phyloP scores from a whole-genome alignment of 306 rosid genomes.

The Potentilla sterilis region DNA sequence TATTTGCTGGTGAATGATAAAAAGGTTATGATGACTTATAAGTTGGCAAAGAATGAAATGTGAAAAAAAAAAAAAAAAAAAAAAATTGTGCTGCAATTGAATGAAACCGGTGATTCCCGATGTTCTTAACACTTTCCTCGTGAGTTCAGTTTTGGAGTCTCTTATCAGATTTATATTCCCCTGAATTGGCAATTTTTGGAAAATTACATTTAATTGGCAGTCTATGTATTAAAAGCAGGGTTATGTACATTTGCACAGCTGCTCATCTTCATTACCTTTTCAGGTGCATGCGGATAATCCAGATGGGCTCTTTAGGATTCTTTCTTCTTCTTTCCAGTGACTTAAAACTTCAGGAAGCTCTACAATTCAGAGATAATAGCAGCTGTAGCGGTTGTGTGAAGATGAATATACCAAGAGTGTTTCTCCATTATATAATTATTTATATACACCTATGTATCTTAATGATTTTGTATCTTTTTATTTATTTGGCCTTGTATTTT shows the following conservation, averaged over 20 bases:
- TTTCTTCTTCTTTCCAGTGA: conserved; percentile 72
- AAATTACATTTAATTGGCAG: background rate
- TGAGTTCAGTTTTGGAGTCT: background rate
- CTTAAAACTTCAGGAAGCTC: conserved; percentile 32
- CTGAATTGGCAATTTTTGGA: background rate
- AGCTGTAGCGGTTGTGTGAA: background rate
- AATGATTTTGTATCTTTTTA: background rate
- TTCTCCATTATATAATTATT: background rate
- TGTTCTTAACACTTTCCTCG: background rate
- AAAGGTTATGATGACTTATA: background rate
- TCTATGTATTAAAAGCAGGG: background rate
- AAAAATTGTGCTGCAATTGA: background rate
- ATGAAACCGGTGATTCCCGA: background rate
- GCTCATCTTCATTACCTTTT: background rate
- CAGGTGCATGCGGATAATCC: conserved; percentile 97
- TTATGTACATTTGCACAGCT: background rate
- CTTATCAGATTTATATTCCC: background rate
- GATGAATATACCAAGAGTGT: background rate
- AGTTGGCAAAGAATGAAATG: background rate
- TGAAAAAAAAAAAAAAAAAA: background rate
- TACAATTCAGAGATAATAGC: background rate
- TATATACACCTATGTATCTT: background rate
- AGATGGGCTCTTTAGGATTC: conserved; percentile 86
- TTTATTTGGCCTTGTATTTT: background rate
- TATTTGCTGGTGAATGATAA: background rate